Evolutionary conservation across 2,329 filamentous ascomycete genomes (phyloP).

Genomic region (Penicillium sp.): DNA sequence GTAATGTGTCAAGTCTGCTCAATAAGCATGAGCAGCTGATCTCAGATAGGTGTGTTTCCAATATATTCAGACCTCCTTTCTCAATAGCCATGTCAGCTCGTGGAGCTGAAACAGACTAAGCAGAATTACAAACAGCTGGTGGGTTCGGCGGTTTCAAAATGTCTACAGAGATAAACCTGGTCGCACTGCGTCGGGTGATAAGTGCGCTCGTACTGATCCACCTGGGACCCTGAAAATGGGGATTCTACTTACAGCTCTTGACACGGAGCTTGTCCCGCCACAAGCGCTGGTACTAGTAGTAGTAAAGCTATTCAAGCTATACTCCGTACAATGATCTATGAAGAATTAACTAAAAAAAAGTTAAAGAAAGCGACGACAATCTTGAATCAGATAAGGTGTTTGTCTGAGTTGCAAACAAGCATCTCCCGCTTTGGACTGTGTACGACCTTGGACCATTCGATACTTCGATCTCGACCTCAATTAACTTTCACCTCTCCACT

Average conservation of each 20-base stretch:
- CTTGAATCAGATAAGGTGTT: slow-evolving; percentile 19
- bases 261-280: too few species aligned
- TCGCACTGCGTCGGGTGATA: neutral
- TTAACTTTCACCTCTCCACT: slow-evolving; percentile 1
- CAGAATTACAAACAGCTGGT: neutral
- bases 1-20: slow-evolving; percentile 3
- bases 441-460: neutral
- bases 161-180: slow-evolving; percentile 2
- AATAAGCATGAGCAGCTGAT: slow-evolving; percentile 6
- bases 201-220: neutral
- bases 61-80: neutral
- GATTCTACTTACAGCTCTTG: too few species aligned
- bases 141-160: slow-evolving; percentile 5
- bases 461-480: neutral
- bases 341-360: neutral
- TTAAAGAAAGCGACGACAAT: neutral
- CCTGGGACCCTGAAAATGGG: too few species aligned
- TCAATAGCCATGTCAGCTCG: neutral
- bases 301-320: neutral
- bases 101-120: slow-evolving; percentile 10
- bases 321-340: neutral
- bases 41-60: slow-evolving; percentile 2
- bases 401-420: slow-evolving; percentile 23
- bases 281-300: too few species aligned
- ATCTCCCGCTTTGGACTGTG: slow-evolving; percentile 5